Evolutionary conservation across 805 yeast genomes (phyloP).

Genomic region (Blastobotrys parvus): DNA sequence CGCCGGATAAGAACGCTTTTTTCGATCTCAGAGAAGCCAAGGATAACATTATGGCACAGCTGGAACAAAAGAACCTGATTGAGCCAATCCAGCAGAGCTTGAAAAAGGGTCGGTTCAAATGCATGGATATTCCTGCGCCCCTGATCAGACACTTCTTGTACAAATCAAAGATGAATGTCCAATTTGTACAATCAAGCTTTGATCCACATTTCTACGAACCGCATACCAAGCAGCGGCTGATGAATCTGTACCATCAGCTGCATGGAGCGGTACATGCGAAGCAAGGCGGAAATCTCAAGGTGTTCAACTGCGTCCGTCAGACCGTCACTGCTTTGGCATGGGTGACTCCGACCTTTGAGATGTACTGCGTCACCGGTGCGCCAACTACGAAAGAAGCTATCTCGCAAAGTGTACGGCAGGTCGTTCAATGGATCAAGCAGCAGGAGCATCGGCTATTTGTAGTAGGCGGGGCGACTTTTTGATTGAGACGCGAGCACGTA

Average conservation of each 20-base stretch:
- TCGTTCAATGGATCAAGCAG: constrained; percentile 69
- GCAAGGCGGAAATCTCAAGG: constrained; percentile 19
- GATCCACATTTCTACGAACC: constrained; percentile 31
- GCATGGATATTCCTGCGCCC: constrained; percentile 46
- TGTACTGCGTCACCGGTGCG: constrained; percentile 55
- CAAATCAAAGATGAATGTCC: constrained; percentile 62
- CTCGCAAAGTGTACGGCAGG: constrained; percentile 50
- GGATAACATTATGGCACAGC: constrained; percentile 38
- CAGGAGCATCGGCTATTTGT: constrained; percentile 66
- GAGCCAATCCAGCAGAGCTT: constrained; percentile 32
- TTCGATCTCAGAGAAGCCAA: constrained; percentile 62
- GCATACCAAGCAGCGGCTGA: constrained; percentile 19
- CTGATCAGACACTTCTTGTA: constrained; percentile 71
- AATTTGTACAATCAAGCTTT: constrained; percentile 41
- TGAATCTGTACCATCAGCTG: constrained; percentile 27
- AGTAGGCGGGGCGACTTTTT: constrained; percentile 63
- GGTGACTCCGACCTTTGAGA: constrained; percentile 52
- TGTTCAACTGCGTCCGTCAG: constrained; percentile 20
- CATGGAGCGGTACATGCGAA: constrained; percentile 30
- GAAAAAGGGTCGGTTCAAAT: constrained; percentile 34
- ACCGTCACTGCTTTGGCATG: constrained; percentile 39
- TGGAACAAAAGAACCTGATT: constrained; percentile 32
- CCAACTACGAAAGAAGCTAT: constrained; percentile 47
- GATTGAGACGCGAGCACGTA: constrained; percentile 1
- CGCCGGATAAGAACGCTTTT: constrained; percentile 72